Conservation (phyloP, 2,329 filamentous ascomycete genomes). For the Microsporum ferrugineum region DNA sequence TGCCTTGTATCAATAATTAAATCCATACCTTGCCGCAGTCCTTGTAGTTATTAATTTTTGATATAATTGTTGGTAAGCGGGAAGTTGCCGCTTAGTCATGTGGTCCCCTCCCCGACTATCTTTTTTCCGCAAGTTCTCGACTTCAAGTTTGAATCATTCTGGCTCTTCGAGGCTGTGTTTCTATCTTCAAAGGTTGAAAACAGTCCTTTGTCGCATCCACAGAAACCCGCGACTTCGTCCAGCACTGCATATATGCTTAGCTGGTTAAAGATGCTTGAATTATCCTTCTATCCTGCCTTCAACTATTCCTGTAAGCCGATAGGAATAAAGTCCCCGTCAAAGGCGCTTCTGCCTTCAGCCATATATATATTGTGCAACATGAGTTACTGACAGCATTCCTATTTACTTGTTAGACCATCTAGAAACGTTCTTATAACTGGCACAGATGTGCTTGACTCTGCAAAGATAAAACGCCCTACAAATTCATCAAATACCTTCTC, state of each 20-base stretch:
- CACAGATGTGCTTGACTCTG: background rate
- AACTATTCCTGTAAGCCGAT: slow-evolving; percentile 23
- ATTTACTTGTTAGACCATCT: background rate
- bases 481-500: background rate
- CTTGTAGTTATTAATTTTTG: background rate
- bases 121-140: background rate
- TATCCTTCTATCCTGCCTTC: slow-evolving; percentile 16
- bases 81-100: slow-evolving; percentile 7
- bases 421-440: slow-evolving; percentile 3
- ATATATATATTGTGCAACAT: background rate
- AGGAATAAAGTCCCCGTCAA: background rate
- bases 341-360: background rate
- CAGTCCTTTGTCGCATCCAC: background rate
- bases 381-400: background rate
- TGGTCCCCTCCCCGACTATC: background rate
- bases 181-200: background rate
- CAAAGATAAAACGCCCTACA: background rate
- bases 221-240: background rate
- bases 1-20: background rate
- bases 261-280: slow-evolving; percentile 26
- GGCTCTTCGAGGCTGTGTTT: slow-evolving; percentile 1
- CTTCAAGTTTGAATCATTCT: slow-evolving; percentile 1
- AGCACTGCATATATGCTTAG: slow-evolving; percentile 13
- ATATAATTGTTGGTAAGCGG: background rate
- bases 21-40: background rate